Evolutionary conservation across 106 monocot species (phyloP).

Genomic region (Amphibolis antarctica): DNA sequence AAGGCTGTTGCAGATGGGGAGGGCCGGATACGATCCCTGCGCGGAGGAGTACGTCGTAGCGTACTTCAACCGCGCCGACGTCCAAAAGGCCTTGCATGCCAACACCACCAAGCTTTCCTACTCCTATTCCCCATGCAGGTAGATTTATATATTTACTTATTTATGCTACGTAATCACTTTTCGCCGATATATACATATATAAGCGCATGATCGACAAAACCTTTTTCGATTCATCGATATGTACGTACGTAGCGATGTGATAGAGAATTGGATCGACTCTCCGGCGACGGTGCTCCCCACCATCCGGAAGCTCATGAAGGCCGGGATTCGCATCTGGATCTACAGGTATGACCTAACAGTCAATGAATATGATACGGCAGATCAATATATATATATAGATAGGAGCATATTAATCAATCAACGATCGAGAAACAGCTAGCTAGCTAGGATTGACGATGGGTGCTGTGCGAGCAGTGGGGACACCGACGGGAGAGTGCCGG

Average conservation of each 20-base stretch:
- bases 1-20: constrained; percentile 1
- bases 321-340: constrained; percentile 66
- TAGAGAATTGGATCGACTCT: constrained; percentile 69
- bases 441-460: neutral
- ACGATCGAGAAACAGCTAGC: neutral
- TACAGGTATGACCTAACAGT: constrained; percentile 45
- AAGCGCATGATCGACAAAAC: neutral
- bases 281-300: constrained; percentile 56
- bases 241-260: constrained; percentile 37
- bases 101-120: constrained; percentile 58
- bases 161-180: no score
- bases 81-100: constrained; percentile 73
- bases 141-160: no score
- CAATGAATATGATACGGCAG: no score
- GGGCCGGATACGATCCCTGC: constrained; percentile 82
- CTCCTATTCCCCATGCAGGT: constrained; percentile 78
- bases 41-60: constrained; percentile 49
- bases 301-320: constrained; percentile 56
- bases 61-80: constrained; percentile 75
- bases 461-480: constrained; percentile 44
- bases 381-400: no score
- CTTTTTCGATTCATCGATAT: neutral
- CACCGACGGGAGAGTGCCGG: constrained; percentile 78
- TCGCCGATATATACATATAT: neutral
- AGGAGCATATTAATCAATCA: no score